Base-by-base conservation (phyloP, 2,329 filamentous ascomycete genomes). In the Decorospora gaudefroyi region DNA sequence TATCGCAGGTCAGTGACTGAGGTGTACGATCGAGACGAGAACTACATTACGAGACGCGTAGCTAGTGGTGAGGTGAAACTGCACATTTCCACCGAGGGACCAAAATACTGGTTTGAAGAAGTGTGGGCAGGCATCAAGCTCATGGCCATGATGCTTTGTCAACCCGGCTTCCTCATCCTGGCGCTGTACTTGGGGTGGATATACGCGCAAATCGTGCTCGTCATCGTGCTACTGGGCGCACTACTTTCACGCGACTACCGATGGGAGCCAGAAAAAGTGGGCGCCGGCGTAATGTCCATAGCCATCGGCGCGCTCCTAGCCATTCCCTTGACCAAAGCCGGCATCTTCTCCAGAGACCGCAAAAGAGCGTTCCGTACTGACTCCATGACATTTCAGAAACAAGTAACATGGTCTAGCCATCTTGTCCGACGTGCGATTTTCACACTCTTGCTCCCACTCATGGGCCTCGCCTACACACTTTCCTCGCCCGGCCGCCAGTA, bases 161-260 rank as follows among this genome's bases (percentile, higher is more conserved):
- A 91, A 62, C 80, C 85, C 3, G 87, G 87, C 0, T 91, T 90
- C 64, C 69, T 82, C n/a, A 70, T 89, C 19, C 75, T 91, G 61
- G 79, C 85, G 1, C 48, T 87, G n/a, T 91, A 91, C 66, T 75
- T 84, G 10, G 84, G 80, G 5, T 91, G 87, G 87, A 87, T 90
- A 31, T 89, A 90, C 65, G 85, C 85, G 2, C 85, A 90, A 59
- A 78, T 89, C 2, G 85, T 88, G 4, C 74, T 91, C 41, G 76
- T 89, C 45, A 87, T 90, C 47, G 75, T 88, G 44, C 73, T 83
- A 11, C 76, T 90, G 4, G 87, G 86, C 11, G 85, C 87, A 4
- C 72, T 90, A n/a, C 76, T 83, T 8, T 90, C 86, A 3, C 80
- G 78, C 35, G 77, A 82, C 45, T 91, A 91, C 71, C 76, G 68